These are phyloP conservation scores for Ceratocystis variospora DNA, from an alignment of 2,329 filamentous ascomycete species.

Conservation along the genomic window DNA sequence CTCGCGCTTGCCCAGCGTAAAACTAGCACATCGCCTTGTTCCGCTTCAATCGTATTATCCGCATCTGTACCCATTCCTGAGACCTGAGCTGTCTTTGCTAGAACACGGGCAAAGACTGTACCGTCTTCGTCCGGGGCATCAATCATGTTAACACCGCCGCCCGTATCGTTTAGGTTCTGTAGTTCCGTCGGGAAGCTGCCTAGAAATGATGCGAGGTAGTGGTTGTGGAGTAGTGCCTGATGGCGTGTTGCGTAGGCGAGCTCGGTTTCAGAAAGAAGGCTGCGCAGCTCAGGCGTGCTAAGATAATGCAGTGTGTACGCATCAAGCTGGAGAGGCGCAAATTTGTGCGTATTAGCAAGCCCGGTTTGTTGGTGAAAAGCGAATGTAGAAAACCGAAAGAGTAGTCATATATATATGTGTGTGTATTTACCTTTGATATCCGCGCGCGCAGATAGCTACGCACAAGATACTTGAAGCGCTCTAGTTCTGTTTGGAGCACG, in stretches of 20 bases:
- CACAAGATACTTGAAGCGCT: slow-evolving; percentile 83
- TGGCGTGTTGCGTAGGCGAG: slow-evolving; percentile 71
- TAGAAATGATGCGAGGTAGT: slow-evolving; percentile 78
- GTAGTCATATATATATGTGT: background rate
- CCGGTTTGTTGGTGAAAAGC: background rate
- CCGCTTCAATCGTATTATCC: slow-evolving; percentile 45
- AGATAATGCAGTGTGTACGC: slow-evolving; percentile 62
- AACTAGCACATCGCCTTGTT: slow-evolving; percentile 52
- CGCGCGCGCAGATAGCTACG: slow-evolving; percentile 68
- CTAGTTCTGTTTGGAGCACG: slow-evolving; percentile 89
- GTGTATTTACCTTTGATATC: slow-evolving; percentile 59
- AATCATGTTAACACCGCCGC: slow-evolving; percentile 80
- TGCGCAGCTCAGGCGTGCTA: slow-evolving; percentile 38
- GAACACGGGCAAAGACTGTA: slow-evolving; percentile 69
- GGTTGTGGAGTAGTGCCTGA: slow-evolving; percentile 67
- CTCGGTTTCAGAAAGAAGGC: slow-evolving; percentile 63
- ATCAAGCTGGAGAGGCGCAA: slow-evolving; percentile 46
- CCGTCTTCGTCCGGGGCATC: slow-evolving; percentile 69
- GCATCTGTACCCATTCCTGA: slow-evolving; percentile 48
- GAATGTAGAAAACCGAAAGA: background rate
- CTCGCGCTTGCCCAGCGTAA: slow-evolving; percentile 65
- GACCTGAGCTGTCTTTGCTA: slow-evolving; percentile 43
- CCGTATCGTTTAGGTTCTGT: slow-evolving; percentile 74
- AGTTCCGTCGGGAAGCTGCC: slow-evolving; percentile 63
- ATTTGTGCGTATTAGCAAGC: background rate